A percentile compares a stretch with the other conserved stretches of the same genome.
phyloP scores from a whole-genome alignment of 1,284 basidiomycete genomes.

The Cryptococcus sp. region DNA sequence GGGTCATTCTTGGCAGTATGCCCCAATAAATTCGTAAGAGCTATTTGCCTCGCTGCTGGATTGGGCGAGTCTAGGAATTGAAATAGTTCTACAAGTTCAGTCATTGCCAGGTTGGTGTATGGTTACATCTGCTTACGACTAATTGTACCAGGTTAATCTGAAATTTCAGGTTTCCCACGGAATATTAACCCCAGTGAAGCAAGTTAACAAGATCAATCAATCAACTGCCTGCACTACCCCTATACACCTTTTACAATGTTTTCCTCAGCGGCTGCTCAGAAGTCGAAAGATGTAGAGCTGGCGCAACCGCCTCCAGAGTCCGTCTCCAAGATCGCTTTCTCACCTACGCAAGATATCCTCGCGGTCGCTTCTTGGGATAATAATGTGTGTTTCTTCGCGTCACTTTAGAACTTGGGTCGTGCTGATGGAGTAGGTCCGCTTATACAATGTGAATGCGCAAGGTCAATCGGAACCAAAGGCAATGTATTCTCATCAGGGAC shows the following conservation, averaged over 20 bases:
- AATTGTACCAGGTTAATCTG: too few relatives aligned
- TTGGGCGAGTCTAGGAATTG: conserved; percentile 82
- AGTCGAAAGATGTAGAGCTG: conserved; percentile 67
- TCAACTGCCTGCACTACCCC: not conserved
- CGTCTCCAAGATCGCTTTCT: conserved; percentile 65
- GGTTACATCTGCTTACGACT: not conserved
- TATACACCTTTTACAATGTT: conserved; percentile 6
- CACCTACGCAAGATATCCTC: conserved; percentile 62
- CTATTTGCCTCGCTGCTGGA: conserved; percentile 79
- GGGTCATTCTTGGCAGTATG: conserved; percentile 71
- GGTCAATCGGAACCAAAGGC: conserved; percentile 67
- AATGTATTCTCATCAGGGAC: conserved; percentile 75
- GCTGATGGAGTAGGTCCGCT: conserved; percentile 48
- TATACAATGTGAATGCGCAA: conserved; percentile 55
- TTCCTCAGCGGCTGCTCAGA: conserved; percentile 12
- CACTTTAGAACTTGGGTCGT: not conserved
- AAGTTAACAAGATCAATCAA: not conserved
- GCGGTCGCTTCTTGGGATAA: conserved; percentile 76
- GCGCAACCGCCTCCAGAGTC: conserved; percentile 67
- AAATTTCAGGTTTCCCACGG: conserved; percentile 13
- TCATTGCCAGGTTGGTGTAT: conserved; percentile 23
- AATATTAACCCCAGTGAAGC: not conserved
- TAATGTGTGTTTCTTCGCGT: conserved; percentile 53
- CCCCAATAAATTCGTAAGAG: conserved; percentile 73
- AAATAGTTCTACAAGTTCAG: conserved; percentile 60